Evolutionary conservation across 495 filamentous ascomycete species (phyloP).

Genomic region (Bryoglossum gracile): DNA sequence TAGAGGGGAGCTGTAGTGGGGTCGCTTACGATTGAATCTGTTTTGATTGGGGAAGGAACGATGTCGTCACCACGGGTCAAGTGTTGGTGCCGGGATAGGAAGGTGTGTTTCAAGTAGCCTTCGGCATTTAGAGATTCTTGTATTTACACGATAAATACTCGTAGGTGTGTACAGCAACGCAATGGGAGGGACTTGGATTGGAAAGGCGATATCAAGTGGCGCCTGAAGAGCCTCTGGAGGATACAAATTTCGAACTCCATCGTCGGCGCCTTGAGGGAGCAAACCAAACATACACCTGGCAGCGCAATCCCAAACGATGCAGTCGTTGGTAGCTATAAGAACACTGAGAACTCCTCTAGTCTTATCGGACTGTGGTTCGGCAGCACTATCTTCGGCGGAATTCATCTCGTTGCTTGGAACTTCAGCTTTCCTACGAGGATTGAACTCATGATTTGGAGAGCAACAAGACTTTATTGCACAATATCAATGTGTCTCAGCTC

Average conservation of each 20-base stretch:
- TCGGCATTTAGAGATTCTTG: too few species aligned
- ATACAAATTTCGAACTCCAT: too few species aligned
- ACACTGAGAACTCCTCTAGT: too few species aligned
- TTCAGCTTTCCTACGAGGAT: conserved; percentile 32
- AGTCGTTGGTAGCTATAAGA: too few species aligned
- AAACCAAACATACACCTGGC: too few species aligned
- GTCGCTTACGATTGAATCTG: neutral
- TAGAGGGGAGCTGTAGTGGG: neutral
- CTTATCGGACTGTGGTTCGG: neutral
- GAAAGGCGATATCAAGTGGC: conserved; percentile 16
- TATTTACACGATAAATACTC: too few species aligned
- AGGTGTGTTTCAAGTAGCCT: neutral
- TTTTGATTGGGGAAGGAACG: neutral
- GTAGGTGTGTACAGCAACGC: neutral
- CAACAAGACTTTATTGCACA: conserved; percentile 7
- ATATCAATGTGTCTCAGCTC: neutral
- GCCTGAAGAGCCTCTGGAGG: neutral
- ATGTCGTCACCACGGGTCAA: neutral
- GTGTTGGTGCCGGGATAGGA: neutral
- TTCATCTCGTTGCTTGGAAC: conserved; percentile 35
- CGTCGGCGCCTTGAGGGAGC: too few species aligned
- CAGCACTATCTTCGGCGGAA: conserved; percentile 24
- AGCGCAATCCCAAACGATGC: too few species aligned
- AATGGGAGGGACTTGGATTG: neutral
- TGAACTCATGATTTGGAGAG: conserved; percentile 31